Base-by-base conservation (phyloP, 495 filamentous ascomycete genomes). In the Aspergillus biplanus region DNA sequence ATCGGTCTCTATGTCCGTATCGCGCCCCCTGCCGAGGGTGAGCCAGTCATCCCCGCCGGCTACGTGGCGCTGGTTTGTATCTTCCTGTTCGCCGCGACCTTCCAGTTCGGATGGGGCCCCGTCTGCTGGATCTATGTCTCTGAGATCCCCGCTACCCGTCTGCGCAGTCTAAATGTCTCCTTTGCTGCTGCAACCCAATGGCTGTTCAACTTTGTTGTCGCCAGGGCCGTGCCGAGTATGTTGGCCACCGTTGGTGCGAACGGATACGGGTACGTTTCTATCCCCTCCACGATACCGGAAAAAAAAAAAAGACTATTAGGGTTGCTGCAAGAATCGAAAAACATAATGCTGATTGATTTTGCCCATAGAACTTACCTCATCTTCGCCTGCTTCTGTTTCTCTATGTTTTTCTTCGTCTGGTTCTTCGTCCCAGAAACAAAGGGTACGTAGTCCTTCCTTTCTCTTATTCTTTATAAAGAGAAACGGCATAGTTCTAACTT, bases 1-100 rank as follows among this genome's bases (percentile, higher is more conserved):
- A 89, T 93, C 62, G 90, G 90, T 11, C 76, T 94, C n/a, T 91
- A 93, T 69, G 81, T 91, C 7, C 87, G 89, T 58, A 86, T 92
- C 65, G 76, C 85, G 16, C 89, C 89, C 0, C 90, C 90, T 0
- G 68, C 75, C n/a, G 27, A 72, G 6, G 86, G 81, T 15, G 62
- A 64, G 7, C 65, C 75, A 9, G 83, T 89, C 46, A 81, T 85
- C 0, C 63, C 62, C 0, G 74, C 82, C 6, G 80, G 80, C 0
- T 80, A 77, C 39, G 80, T 81, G 9, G 79, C 81, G 68, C 74
- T 86, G 33, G 73, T 79, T 11, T 82, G 85, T 78, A 83, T 86
- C 58, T 86, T 83, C 67, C 75, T 86, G 9, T 83, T 82, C 68
- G 83, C 82, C 11, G 79, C 79, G 52, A 72, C 73, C 31, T 80